Evolutionary conservation across 78 protist species (phyloP).

Genomic region (Dictyostelium discoideum): DNA sequence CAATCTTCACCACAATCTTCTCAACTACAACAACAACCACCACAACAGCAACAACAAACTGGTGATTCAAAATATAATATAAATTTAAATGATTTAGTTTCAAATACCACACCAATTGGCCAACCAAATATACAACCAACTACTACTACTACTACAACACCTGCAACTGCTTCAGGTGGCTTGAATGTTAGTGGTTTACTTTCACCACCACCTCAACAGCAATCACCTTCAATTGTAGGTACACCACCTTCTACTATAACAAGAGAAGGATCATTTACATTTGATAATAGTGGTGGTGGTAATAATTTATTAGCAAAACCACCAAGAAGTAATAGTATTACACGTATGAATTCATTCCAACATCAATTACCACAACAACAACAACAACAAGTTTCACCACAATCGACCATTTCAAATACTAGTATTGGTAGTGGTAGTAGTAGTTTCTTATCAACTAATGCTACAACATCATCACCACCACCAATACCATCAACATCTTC

Average conservation of each 20-base stretch:
- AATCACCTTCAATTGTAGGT: not conserved
- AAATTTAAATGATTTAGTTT: constrained; percentile 37
- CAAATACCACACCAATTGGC: not conserved
- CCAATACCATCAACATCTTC: not conserved
- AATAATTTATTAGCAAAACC: not conserved
- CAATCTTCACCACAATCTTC: not conserved
- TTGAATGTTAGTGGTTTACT: not conserved
- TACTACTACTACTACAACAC: not conserved
- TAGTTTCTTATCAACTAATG: not conserved
- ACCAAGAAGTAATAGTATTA: not conserved
- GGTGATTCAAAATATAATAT: constrained; percentile 38
- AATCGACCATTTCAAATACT: not conserved
- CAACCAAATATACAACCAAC: not conserved
- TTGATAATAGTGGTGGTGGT: not conserved
- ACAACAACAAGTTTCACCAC: constrained; percentile 23
- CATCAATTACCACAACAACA: not conserved
- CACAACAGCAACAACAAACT: not conserved
- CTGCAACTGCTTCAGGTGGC: not conserved
- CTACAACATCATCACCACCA: not conserved
- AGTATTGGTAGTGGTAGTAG: not conserved
- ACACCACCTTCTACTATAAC: constrained; percentile 1
- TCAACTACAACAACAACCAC: not conserved
- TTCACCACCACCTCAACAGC: constrained; percentile 7
- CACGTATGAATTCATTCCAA: constrained; percentile 23
- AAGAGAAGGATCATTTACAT: constrained; percentile 14